A percentile compares a stretch with the other conserved stretches of the same genome.
Conservation (phyloP, 2,329 filamentous ascomycete species). For the Lecanicillium sp. region DNA sequence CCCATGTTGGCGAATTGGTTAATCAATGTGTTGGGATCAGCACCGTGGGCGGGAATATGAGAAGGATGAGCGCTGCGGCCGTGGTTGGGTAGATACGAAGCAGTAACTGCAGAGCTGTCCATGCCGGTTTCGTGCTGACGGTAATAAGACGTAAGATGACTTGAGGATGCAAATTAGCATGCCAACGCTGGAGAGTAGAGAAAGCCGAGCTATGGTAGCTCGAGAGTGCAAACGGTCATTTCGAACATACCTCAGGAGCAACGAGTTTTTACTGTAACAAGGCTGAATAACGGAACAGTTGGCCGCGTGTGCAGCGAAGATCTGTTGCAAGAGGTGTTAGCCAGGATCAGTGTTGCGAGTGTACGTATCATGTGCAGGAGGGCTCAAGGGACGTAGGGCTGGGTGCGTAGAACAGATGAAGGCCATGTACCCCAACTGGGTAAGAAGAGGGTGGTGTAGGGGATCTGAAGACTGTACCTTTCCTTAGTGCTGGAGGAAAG, state of each 20-base stretch:
- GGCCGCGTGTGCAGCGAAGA: conserved; percentile 23
- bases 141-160: conserved; percentile 30
- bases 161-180: conserved; percentile 5
- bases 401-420: too few relatives aligned
- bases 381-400: background rate
- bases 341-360: too few relatives aligned
- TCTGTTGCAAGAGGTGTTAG: conserved; percentile 18
- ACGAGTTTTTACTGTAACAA: conserved; percentile 27
- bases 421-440: too few relatives aligned
- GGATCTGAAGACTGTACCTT: conserved; percentile 4
- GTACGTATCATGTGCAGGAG: too few relatives aligned
- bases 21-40: conserved; percentile 27
- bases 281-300: conserved; percentile 27
- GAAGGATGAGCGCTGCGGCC: conserved; percentile 23
- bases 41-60: conserved; percentile 25
- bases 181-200: background rate
- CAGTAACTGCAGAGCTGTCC: conserved; percentile 29
- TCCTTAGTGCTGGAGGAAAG: background rate
- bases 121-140: conserved; percentile 27
- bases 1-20: conserved; percentile 33
- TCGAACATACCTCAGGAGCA: conserved; percentile 26
- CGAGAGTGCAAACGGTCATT: background rate
- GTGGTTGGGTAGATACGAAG: conserved; percentile 27
- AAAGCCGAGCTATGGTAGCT: background rate
- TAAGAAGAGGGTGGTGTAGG: background rate